phyloP scores from a whole-genome alignment of 2,329 filamentous ascomycete species.

The Aschersonia sp. region DNA sequence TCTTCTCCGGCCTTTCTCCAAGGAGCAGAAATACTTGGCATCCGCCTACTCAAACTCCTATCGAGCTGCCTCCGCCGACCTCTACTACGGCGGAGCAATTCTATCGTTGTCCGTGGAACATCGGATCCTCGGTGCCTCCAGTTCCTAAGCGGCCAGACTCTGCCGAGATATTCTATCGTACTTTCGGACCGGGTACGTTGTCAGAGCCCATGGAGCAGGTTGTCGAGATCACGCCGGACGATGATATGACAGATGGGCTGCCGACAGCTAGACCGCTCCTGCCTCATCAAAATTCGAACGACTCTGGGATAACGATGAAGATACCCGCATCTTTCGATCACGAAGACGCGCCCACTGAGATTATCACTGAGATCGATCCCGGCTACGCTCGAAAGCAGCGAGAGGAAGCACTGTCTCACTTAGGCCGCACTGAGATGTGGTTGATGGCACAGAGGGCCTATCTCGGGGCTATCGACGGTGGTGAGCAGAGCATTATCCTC shows the following conservation, averaged over 20 bases:
- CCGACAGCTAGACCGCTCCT: constrained; percentile 45
- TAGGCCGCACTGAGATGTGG: constrained; percentile 80
- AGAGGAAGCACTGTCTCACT: constrained; percentile 53
- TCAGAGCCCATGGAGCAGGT: constrained; percentile 49
- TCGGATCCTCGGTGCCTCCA: constrained; percentile 21
- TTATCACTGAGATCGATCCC: constrained; percentile 58
- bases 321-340: constrained; percentile 15
- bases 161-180: constrained; percentile 24
- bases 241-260: constrained; percentile 42
- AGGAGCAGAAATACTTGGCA: constrained; percentile 74
- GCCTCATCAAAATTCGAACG: constrained; percentile 15
- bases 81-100: constrained; percentile 88
- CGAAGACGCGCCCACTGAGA: constrained; percentile 49
- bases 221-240: constrained; percentile 35
- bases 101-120: constrained; percentile 70
- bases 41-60: constrained; percentile 36
- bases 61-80: constrained; percentile 50
- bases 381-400: constrained; percentile 62
- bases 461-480: constrained; percentile 48
- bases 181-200: constrained; percentile 20
- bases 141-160: constrained; percentile 21
- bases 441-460: constrained; percentile 70
- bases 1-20: constrained; percentile 74
- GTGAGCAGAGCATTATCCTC: constrained; percentile 19
- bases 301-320: constrained; percentile 15